Evolutionary conservation across 108 stramenopile species (phyloP).

Genomic region (Chaetoceros muelleri): DNA sequence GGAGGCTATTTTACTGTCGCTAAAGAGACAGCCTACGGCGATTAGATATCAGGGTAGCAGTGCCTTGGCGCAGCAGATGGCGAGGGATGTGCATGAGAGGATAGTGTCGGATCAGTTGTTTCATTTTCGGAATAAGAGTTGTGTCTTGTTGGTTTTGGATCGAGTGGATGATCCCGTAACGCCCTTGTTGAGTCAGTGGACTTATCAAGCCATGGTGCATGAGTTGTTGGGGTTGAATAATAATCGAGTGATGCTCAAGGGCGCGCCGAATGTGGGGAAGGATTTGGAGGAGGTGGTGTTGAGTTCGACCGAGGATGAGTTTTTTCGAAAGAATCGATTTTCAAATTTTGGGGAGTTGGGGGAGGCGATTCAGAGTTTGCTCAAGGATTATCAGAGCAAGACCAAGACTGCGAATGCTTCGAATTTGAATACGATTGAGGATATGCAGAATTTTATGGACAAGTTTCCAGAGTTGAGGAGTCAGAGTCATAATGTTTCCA

Average conservation of each 20-base stretch:
- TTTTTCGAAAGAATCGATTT: conserved; percentile 86
- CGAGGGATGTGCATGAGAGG: conserved; percentile 58
- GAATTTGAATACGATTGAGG: conserved; percentile 87
- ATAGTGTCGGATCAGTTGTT: conserved; percentile 88
- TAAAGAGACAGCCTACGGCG: conserved; percentile 76
- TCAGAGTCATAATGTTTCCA: conserved; percentile 79
- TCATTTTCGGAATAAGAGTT: conserved; percentile 61
- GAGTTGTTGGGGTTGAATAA: conserved; percentile 96
- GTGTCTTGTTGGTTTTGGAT: conserved; percentile 88
- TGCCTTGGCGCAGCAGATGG: conserved; percentile 66
- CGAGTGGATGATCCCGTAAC: conserved; percentile 98
- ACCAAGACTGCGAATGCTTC: conserved; percentile 43
- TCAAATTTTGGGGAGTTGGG: conserved; percentile 97
- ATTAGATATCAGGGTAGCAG: conserved; percentile 88
- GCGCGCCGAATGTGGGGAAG: conserved; percentile 85
- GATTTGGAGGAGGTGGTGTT: conserved; percentile 97
- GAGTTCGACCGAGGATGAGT: conserved; percentile 83
- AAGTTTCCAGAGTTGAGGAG: conserved; percentile 90
- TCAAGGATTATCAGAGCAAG: conserved; percentile 91
- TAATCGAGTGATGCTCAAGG: conserved; percentile 89
- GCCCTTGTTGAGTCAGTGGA: conserved; percentile 97
- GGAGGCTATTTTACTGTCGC: conserved; percentile 77
- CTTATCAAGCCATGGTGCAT: conserved; percentile 99
- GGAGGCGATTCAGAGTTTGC: conserved; percentile 86
- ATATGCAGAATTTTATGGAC: conserved; percentile 98